A percentile compares a stretch with the other conserved stretches of the same genome.
Conservation (phyloP, 768 basidiomycete genomes). For the Collybiopsis confluens region DNA sequence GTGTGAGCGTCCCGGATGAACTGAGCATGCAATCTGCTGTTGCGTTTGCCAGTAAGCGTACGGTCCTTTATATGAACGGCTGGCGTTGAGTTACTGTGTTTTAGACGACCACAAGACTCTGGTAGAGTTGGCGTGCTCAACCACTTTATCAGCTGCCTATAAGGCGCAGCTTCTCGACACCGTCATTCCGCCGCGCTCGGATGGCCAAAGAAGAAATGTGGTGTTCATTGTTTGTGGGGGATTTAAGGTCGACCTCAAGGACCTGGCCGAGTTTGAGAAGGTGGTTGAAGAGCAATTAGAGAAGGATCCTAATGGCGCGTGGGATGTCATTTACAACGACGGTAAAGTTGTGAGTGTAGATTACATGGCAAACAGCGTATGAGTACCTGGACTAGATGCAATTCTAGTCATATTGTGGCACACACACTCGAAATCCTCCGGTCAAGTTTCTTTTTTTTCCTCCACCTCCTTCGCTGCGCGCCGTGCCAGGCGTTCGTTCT, state of each 20-base stretch:
- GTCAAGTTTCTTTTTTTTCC: conserved; percentile 18
- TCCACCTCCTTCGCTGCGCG: conserved; percentile 40
- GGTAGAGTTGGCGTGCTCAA: conserved; percentile 71
- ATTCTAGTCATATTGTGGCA: too few relatives aligned
- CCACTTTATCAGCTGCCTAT: conserved; percentile 66
- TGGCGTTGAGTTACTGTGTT: background rate
- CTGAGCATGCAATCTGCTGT: conserved; percentile 59
- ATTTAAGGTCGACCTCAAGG: conserved; percentile 58
- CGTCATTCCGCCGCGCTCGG: conserved; percentile 33
- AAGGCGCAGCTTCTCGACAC: conserved; percentile 49
- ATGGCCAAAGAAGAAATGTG: conserved; percentile 30
- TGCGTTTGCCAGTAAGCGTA: conserved; percentile 52
- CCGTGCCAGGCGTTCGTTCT: conserved; percentile 50
- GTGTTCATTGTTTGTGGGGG: conserved; percentile 73
- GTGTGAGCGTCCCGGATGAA: conserved; percentile 63
- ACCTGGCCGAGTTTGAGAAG: conserved; percentile 43
- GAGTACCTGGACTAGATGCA: too few relatives aligned
- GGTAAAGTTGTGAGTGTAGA: conserved; percentile 30
- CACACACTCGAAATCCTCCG: conserved; percentile 13
- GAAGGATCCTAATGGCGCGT: conserved; percentile 18
- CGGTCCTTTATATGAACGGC: background rate
- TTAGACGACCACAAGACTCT: conserved; percentile 74
- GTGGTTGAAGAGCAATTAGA: conserved; percentile 31
- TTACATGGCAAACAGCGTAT: conserved; percentile 9
- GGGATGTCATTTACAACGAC: conserved; percentile 37